These are phyloP conservation scores for Chlamydomonas sp. DNA, from an alignment of 139 green algal species.

Conservation along the genomic window DNA sequence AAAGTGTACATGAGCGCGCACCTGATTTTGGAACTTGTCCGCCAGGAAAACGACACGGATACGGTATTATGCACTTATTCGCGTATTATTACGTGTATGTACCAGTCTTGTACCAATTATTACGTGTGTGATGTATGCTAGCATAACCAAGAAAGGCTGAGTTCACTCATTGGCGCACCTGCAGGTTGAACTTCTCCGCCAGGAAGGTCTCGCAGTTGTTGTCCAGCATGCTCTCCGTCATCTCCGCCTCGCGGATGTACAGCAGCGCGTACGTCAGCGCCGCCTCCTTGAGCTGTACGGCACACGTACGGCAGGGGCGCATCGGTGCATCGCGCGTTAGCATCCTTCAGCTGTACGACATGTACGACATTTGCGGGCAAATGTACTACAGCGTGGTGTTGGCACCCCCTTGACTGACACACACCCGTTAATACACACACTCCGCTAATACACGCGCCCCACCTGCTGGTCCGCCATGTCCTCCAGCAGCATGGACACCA, in stretches of 20 bases:
- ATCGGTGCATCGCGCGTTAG: too few species aligned
- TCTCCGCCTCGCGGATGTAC: conserved; percentile 32
- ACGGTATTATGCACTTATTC: too few species aligned
- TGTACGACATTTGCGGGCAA: background rate
- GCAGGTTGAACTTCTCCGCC: conserved; percentile 48
- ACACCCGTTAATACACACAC: too few species aligned
- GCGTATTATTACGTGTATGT: too few species aligned
- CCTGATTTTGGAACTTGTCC: too few species aligned
- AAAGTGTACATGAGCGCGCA: too few species aligned
- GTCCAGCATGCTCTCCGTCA: conserved; percentile 48
- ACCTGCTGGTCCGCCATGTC: conserved; percentile 76
- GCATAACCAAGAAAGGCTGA: too few species aligned
- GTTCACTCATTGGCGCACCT: background rate
- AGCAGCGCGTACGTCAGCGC: conserved; percentile 69
- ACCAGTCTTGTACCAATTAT: too few species aligned
- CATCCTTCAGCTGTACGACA: background rate
- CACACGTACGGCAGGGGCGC: background rate
- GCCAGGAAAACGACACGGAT: too few species aligned
- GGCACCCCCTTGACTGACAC: background rate
- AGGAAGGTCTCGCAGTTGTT: conserved; percentile 55
- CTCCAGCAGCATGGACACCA: conserved; percentile 61
- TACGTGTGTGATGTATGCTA: too few species aligned
- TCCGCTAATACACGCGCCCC: background rate
- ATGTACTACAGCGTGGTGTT: background rate
- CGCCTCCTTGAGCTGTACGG: conserved; percentile 53